Conservation (phyloP, 192 early-diverging fungal genomes). For the Entrophospora sp. region DNA sequence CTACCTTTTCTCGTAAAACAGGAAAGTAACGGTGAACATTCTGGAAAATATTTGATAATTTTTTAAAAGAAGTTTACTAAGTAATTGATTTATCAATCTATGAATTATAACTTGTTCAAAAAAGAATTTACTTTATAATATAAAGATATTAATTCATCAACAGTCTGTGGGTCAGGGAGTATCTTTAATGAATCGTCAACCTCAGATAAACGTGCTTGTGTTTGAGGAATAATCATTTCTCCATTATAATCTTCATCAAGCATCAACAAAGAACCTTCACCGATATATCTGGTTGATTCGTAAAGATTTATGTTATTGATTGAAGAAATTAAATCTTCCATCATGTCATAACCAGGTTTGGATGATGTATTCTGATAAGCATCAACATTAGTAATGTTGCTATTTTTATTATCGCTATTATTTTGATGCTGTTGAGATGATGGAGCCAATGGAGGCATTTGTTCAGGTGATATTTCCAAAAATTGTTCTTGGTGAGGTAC, state of each 20-base stretch:
- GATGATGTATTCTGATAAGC: too few relatives aligned
- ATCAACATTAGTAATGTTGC: too few relatives aligned
- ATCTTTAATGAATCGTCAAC: neutral
- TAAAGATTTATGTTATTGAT: neutral
- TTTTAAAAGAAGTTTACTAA: too few relatives aligned
- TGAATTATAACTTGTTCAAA: too few relatives aligned
- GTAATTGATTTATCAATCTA: too few relatives aligned
- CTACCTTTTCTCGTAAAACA: neutral
- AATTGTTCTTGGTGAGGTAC: neutral
- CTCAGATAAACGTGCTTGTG: neutral
- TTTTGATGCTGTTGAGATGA: neutral
- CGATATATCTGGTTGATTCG: conserved; percentile 8
- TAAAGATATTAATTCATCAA: neutral
- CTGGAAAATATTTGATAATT: too few relatives aligned
- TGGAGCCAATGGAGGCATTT: neutral
- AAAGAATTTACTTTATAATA: neutral
- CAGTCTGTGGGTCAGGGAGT: neutral
- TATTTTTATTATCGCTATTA: too few relatives aligned
- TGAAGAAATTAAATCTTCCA: neutral
- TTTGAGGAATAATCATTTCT: conserved; percentile 2
- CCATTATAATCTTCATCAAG: neutral
- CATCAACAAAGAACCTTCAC: conserved; percentile 3
- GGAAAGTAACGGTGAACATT: conserved; percentile 1
- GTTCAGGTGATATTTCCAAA: neutral
- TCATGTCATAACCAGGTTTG: too few relatives aligned